These are phyloP conservation scores for Eimeria maxima DNA, from an alignment of 169 alveolate genomes.

Conservation along the genomic window DNA sequence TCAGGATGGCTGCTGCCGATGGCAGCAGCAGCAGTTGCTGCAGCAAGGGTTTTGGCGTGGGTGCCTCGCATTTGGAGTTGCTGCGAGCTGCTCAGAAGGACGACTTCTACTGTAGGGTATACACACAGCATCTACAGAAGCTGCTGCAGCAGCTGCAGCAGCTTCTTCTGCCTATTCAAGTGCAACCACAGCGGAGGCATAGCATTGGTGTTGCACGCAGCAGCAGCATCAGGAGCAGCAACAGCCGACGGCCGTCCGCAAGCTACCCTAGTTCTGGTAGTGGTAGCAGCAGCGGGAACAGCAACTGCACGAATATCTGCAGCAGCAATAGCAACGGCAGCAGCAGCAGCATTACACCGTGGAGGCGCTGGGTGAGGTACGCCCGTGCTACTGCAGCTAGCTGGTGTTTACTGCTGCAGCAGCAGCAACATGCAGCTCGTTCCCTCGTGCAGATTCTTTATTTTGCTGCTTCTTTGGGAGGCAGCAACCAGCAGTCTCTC, in stretches of 20 bases:
- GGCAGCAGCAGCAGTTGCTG: slow-evolving; percentile 38
- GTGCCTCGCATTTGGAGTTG: slow-evolving; percentile 45
- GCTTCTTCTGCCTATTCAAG: slow-evolving; percentile 16
- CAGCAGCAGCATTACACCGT: not conserved
- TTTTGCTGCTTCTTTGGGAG: slow-evolving; percentile 41
- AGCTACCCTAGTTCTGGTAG: not conserved
- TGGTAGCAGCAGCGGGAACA: slow-evolving; percentile 28
- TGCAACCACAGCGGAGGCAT: not conserved
- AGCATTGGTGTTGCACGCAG: too few relatives aligned
- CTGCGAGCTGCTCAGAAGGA: slow-evolving; percentile 46
- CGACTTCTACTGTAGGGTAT: slow-evolving; percentile 21
- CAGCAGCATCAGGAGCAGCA: slow-evolving; percentile 17
- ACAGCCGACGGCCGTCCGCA: slow-evolving; percentile 20
- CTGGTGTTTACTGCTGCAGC: slow-evolving; percentile 48
- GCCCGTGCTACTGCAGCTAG: slow-evolving; percentile 18
- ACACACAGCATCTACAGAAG: not conserved
- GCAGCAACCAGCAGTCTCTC: slow-evolving; percentile 12
- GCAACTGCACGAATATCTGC: not conserved
- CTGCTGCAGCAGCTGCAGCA: slow-evolving; percentile 71
- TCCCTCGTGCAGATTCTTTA: slow-evolving; percentile 20
- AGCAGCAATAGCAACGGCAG: not conserved
- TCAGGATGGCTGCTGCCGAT: not conserved
- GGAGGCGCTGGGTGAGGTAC: not conserved
- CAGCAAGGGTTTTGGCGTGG: not conserved
- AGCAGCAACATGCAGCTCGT: not conserved